Percentiles rank a stretch among this genome's conserved stretches.
phyloP scores from a whole-genome alignment of 768 basidiomycete genomes.

The Kwoniella europaea region DNA sequence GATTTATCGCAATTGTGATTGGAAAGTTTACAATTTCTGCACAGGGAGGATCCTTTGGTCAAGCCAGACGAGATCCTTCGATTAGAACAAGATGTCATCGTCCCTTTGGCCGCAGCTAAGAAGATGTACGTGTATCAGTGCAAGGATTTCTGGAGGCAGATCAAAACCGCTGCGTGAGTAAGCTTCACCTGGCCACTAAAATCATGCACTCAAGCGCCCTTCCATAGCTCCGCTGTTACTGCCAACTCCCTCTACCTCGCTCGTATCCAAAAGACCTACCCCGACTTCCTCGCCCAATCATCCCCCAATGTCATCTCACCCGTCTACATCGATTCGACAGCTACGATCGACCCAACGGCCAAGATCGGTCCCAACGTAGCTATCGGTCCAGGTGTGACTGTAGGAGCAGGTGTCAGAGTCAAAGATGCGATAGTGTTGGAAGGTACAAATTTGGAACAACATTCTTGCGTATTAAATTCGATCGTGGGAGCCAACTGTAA shows the following conservation, averaged over 20 bases:
- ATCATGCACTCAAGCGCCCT: background rate
- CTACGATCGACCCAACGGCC: slow-evolving; percentile 58
- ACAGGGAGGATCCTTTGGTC: slow-evolving; percentile 56
- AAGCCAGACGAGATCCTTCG: slow-evolving; percentile 60
- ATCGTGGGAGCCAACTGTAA: slow-evolving; percentile 60
- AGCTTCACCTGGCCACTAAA: background rate
- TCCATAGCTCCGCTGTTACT: slow-evolving; percentile 60
- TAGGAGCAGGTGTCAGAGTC: slow-evolving; percentile 59
- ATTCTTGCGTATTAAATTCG: slow-evolving; percentile 58
- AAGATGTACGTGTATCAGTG: slow-evolving; percentile 61
- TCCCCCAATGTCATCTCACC: slow-evolving; percentile 58
- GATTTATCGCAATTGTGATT: too few species aligned
- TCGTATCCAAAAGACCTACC: slow-evolving; percentile 58
- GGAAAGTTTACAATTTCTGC: background rate
- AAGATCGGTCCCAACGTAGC: slow-evolving; percentile 62
- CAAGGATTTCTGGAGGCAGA: slow-evolving; percentile 60
- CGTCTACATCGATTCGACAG: slow-evolving; percentile 60
- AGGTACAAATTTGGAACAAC: slow-evolving; percentile 58
- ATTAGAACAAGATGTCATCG: slow-evolving; percentile 62
- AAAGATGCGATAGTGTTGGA: slow-evolving; percentile 61
- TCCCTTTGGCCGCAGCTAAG: slow-evolving; percentile 58
- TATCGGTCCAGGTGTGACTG: slow-evolving; percentile 56
- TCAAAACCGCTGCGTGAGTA: slow-evolving; percentile 61
- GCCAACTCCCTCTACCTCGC: slow-evolving; percentile 60
- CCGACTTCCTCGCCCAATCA: slow-evolving; percentile 55